phyloP scores from a whole-genome alignment of 2,329 filamentous ascomycete genomes.

The Epichloe glyceriae region DNA sequence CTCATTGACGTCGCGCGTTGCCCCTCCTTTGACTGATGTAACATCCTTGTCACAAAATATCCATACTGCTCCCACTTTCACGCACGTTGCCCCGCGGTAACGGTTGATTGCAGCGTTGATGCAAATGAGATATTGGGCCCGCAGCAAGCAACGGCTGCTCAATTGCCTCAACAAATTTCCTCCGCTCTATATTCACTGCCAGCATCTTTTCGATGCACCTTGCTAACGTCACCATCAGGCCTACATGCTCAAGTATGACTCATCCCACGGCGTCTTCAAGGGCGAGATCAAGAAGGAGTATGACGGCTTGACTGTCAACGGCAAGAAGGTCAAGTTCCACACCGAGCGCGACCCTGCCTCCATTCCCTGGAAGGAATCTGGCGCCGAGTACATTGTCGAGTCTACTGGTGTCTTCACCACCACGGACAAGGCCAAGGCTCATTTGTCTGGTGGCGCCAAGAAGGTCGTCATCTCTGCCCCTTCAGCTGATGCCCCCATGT shows the following conservation, averaged over 20 bases:
- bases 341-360: constrained; percentile 74
- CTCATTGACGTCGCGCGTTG: constrained; percentile 4
- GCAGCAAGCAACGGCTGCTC: background rate
- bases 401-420: constrained; percentile 99
- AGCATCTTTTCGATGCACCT: background rate
- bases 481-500: constrained; percentile 96
- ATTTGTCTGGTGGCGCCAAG: constrained; percentile 95
- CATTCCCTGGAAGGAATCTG: constrained; percentile 84
- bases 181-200: background rate
- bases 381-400: constrained; percentile 90
- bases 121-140: too few relatives aligned
- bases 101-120: background rate
- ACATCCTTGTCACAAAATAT: background rate
- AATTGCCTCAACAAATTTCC: background rate
- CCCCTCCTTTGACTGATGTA: constrained; percentile 8
- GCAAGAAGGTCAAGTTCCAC: constrained; percentile 94
- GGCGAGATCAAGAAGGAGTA: constrained; percentile 63
- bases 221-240: constrained; percentile 39
- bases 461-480: constrained; percentile 91
- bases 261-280: constrained; percentile 93
- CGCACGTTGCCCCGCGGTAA: background rate
- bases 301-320: constrained; percentile 73
- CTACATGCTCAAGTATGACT: constrained; percentile 99
- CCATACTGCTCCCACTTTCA: background rate
- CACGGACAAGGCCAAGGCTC: constrained; percentile 84